Conservation (phyloP, 2,329 filamentous ascomycete species). For the Emericellopsis atlantica region DNA sequence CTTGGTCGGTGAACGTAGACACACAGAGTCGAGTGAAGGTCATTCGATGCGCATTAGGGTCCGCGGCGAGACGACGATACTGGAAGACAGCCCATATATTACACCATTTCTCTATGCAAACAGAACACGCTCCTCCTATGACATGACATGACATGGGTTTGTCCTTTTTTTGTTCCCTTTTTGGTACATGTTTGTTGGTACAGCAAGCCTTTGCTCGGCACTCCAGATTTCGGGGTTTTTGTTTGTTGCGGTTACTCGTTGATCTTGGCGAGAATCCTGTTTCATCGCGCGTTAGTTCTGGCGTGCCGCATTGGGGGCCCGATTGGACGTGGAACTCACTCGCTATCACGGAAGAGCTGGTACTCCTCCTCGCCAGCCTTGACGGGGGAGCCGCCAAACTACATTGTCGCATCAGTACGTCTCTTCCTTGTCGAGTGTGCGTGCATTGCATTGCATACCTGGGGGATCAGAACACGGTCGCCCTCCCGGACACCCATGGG, state of each 20-base stretch:
- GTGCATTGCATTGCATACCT: conserved; percentile 48
- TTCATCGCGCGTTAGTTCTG: conserved; percentile 7
- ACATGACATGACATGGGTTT: too few species aligned
- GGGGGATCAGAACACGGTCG: conserved; percentile 91
- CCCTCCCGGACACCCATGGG: conserved; percentile 71
- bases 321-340: conserved; percentile 48
- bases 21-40: too few species aligned
- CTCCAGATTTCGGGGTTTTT: too few species aligned
- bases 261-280: conserved; percentile 95
- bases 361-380: conserved; percentile 98
- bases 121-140: too few species aligned
- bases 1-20: too few species aligned
- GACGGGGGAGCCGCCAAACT: conserved; percentile 90
- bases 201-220: too few species aligned
- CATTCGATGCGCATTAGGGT: too few species aligned
- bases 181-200: too few species aligned
- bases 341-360: conserved; percentile 90
- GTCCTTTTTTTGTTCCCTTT: too few species aligned
- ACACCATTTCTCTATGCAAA: too few species aligned
- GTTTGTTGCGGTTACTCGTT: conserved; percentile 55
- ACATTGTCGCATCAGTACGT: conserved; percentile 4
- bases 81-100: too few species aligned
- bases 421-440: neutral
- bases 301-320: neutral
- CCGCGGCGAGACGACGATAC: too few species aligned